Percentiles rank a stretch among this genome's conserved stretches.
These are phyloP conservation scores for Fusarium annulatum DNA, from an alignment of 2,329 filamentous ascomycete genomes.

Conservation along the genomic window DNA sequence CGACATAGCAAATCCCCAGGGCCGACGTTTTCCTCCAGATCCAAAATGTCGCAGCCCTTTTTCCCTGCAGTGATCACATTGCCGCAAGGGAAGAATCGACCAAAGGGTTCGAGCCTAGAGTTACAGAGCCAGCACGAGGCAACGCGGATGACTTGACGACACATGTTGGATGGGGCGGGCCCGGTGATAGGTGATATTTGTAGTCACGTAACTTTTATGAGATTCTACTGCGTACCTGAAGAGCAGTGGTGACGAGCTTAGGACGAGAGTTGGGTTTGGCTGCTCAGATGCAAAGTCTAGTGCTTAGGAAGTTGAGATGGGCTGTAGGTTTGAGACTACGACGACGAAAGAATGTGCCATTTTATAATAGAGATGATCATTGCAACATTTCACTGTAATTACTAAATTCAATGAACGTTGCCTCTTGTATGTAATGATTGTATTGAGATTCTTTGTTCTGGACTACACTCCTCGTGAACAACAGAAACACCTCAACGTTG, in stretches of 20 bases:
- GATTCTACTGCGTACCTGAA: neutral
- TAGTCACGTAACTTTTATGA: neutral
- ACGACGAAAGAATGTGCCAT: neutral
- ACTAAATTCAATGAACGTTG: neutral
- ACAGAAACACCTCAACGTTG: neutral
- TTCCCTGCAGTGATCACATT: neutral
- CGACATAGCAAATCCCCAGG: slow-evolving; percentile 9
- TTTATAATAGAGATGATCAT: neutral
- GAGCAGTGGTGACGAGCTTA: neutral
- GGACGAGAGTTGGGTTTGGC: neutral
- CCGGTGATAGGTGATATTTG: neutral
- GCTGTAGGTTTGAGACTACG: neutral
- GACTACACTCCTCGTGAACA: neutral
- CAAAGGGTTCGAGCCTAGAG: slow-evolving; percentile 1
- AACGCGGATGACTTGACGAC: neutral
- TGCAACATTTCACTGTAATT: neutral
- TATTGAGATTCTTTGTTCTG: neutral
- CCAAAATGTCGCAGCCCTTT: neutral
- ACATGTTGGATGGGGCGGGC: slow-evolving; percentile 1
- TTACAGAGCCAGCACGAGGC: slow-evolving; percentile 18
- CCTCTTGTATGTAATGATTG: neutral
- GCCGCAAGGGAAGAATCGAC: slow-evolving; percentile 4
- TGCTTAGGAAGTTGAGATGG: neutral
- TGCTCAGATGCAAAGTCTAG: neutral
- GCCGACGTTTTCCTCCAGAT: neutral